Evolutionary conservation across 2,329 filamentous ascomycete genomes (phyloP), one percentile per base, ranked within the genome.

Genomic region (Mariannaea elegans): DNA sequence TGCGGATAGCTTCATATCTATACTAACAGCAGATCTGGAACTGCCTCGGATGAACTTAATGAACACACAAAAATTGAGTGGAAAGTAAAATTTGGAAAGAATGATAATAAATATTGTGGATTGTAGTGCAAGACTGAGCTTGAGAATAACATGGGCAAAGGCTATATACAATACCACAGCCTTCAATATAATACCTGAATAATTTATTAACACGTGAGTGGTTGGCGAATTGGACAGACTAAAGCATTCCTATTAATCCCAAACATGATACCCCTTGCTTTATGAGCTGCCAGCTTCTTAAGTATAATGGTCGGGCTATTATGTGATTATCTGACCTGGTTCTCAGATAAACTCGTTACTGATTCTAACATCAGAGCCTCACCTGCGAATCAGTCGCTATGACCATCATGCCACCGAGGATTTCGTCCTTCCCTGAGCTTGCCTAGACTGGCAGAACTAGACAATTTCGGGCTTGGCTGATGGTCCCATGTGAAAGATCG

Each of bases 401-500:
- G n/a, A n/a, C n/a, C n/a, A n/a, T n/a, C n/a, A n/a, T n/a, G n/a
- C n/a, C n/a, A n/a, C n/a, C n/a, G n/a, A n/a, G n/a, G n/a, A n/a
- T n/a, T n/a, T n/a, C n/a, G n/a, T n/a, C 18, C 27, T 32, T 32
- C 7, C 8, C 38, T 14, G 10, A 34, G 38, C 13, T 19, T 47
- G 5, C 19, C 21, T 7, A 46, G 34, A n/a, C 14, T 29, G 27
- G 10, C 42, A 41, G 13, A 38, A 10, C 24, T 19, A 12, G 32
- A 18, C 3, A 19, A 32, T 29, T 48, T 14, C 16, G 12, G 14
- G 4, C 38, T 16, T 41, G 18, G 7, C 8, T 19, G 21, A 21
- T 18, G 29, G n/a, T 32, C 19, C 24, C 31, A 56, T 9, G 42
- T 58, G 14, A 23, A 34, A 29, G 50, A 51, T 14, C 53, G 19